These are phyloP conservation scores for Pseudogymnoascus sp. DNA, from an alignment of 2,329 filamentous ascomycete species.

Conservation along the genomic window DNA sequence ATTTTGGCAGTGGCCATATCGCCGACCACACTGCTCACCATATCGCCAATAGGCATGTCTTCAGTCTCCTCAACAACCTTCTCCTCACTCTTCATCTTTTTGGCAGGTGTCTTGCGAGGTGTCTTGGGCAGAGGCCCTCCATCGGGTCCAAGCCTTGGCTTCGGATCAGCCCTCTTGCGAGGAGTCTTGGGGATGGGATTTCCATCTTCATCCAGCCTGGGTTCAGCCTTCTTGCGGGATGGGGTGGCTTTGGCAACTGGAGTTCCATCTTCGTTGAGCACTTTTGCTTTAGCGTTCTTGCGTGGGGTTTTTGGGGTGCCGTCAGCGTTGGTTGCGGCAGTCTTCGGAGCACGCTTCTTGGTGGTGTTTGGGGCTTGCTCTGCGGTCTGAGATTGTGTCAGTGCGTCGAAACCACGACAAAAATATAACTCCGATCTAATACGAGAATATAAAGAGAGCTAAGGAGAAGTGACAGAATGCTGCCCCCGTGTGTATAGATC, in stretches of 20 bases:
- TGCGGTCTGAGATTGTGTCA: not conserved
- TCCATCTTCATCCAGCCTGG: not conserved
- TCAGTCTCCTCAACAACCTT: not conserved
- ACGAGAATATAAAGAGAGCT: not conserved
- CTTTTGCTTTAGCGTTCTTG: not conserved
- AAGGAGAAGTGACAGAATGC: not conserved
- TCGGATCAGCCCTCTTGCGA: not conserved
- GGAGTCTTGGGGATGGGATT: not conserved
- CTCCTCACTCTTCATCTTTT: not conserved
- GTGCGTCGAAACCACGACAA: not conserved
- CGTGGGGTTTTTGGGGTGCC: not conserved
- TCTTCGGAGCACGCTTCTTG: not conserved
- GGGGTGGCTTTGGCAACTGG: not conserved
- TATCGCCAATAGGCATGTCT: not conserved
- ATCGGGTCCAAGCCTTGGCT: not conserved
- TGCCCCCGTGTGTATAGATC: not conserved
- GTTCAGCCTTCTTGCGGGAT: not conserved
- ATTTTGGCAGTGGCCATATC: not conserved
- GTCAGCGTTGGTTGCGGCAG: not conserved
- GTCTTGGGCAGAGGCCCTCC: not conserved
- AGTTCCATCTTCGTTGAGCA: not conserved
- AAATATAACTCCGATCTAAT: not conserved
- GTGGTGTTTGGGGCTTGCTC: not conserved
- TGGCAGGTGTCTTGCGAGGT: not conserved
- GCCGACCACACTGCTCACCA: not conserved